Conservation (phyloP, 257 asterid genomes). For the Schizonepeta tenuifolia region DNA sequence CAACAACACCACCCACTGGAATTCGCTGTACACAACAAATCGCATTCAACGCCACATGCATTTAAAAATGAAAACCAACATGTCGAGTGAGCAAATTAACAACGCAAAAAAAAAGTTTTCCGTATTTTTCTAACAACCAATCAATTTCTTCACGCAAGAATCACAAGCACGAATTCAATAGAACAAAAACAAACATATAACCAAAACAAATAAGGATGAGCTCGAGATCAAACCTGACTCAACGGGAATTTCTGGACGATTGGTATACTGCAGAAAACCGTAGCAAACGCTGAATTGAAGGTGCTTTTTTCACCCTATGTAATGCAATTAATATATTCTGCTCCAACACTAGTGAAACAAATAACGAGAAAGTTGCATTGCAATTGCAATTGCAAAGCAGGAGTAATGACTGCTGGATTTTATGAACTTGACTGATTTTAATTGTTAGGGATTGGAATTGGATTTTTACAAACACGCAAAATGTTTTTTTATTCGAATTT, state of each 20-base stretch:
- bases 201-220: background rate
- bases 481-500: conserved; percentile 27
- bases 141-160: background rate
- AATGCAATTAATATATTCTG: conserved; percentile 7
- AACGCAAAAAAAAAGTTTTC: conserved; percentile 21
- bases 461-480: background rate
- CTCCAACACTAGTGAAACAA: conserved; percentile 29
- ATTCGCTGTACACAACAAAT: conserved; percentile 32
- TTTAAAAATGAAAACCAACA: conserved; percentile 27
- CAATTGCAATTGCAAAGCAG: conserved; percentile 35
- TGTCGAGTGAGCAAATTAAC: conserved; percentile 20
- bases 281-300: conserved; percentile 24
- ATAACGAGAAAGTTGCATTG: conserved; percentile 33
- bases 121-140: background rate
- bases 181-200: background rate
- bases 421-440: conserved; percentile 12
- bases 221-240: conserved; percentile 43
- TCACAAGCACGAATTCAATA: conserved; percentile 20
- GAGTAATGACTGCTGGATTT: conserved; percentile 31
- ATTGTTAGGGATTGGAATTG: conserved; percentile 25
- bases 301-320: conserved; percentile 6
- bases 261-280: conserved; percentile 24
- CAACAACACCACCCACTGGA: conserved; percentile 41
- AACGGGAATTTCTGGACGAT: conserved; percentile 21
- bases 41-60: conserved; percentile 32